Percentiles rank a stretch among this genome's conserved stretches.
phyloP scores from a whole-genome alignment of 441 rosid genomes.

The Pelargonium myrrhifolium region DNA sequence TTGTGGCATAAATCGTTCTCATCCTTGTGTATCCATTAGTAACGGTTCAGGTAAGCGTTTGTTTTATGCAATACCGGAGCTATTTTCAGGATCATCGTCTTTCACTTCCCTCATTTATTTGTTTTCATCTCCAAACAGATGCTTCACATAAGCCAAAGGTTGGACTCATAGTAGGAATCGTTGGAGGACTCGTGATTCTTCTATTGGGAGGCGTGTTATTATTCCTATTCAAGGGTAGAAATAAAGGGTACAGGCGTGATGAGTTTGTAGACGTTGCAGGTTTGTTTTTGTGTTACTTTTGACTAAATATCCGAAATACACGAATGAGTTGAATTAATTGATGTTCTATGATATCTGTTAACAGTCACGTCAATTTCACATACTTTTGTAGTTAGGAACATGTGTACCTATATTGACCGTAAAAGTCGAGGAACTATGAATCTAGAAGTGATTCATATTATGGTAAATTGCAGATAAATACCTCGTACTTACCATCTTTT shows the following conservation, averaged over 20 bases:
- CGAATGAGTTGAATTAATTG: not conserved
- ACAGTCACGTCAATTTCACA: too few relatives aligned
- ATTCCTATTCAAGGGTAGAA: slow-evolving; percentile 51
- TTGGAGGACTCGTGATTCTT: slow-evolving; percentile 48
- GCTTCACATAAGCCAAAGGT: slow-evolving; percentile 58
- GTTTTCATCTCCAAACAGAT: slow-evolving; percentile 36
- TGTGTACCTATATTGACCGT: too few relatives aligned
- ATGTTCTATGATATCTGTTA: too few relatives aligned
- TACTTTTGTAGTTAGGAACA: too few relatives aligned
- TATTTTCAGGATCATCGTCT: slow-evolving; percentile 9
- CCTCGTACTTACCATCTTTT: too few relatives aligned
- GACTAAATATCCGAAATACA: not conserved
- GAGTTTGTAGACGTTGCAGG: slow-evolving; percentile 91
- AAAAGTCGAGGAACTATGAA: too few relatives aligned
- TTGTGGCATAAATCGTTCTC: slow-evolving; percentile 43
- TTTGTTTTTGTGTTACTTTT: slow-evolving; percentile 33
- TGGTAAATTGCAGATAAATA: too few relatives aligned
- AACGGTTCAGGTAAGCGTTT: slow-evolving; percentile 46
- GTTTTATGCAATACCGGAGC: not conserved
- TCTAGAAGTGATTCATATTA: too few relatives aligned
- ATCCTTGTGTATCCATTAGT: slow-evolving; percentile 48
- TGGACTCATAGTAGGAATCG: slow-evolving; percentile 65
- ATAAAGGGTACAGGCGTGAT: slow-evolving; percentile 60
- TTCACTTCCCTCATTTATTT: not conserved
- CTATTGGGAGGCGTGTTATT: slow-evolving; percentile 54